Conservation (phyloP, 176 grass and related monocot genomes). For the Guadua angustifolia region DNA sequence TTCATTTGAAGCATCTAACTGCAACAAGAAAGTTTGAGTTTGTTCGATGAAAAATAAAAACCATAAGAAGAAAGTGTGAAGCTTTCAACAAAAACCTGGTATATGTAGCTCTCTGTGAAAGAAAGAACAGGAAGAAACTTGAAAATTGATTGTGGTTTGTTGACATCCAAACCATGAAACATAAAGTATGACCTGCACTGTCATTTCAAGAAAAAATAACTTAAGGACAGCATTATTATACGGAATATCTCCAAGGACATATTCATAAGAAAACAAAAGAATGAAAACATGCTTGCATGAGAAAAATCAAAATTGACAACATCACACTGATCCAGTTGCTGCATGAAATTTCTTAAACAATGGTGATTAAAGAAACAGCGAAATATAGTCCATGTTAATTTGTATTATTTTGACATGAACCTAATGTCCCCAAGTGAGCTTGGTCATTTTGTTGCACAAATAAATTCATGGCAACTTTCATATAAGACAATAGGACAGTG, state of each 20-base stretch:
- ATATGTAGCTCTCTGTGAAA: constrained; percentile 97
- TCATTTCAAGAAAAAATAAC: constrained; percentile 48
- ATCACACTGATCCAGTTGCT: neutral
- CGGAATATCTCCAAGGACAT: neutral
- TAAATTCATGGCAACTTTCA: neutral
- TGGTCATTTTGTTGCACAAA: constrained; percentile 3
- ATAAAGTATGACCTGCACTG: constrained; percentile 94
- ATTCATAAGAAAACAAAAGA: neutral
- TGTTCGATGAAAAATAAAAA: constrained; percentile 28
- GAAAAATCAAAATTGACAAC: neutral
- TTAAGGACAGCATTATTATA: neutral
- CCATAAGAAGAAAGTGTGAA: constrained; percentile 2
- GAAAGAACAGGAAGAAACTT: constrained; percentile 88
- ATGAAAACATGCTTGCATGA: constrained; percentile 22
- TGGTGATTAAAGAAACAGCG: neutral
- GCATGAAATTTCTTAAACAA: constrained; percentile 4
- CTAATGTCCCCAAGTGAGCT: constrained; percentile 17
- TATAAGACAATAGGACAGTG: neutral
- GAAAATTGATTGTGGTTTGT: constrained; percentile 66
- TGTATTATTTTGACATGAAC: constrained; percentile 4
- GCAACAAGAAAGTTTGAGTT: constrained; percentile 41
- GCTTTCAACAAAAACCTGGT: constrained; percentile 67
- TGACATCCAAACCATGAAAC: constrained; percentile 83
- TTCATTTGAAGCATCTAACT: constrained; percentile 95
- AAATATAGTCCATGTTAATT: neutral